Conservation (phyloP, 345 rosid species). For the Boechera stricta region DNA sequence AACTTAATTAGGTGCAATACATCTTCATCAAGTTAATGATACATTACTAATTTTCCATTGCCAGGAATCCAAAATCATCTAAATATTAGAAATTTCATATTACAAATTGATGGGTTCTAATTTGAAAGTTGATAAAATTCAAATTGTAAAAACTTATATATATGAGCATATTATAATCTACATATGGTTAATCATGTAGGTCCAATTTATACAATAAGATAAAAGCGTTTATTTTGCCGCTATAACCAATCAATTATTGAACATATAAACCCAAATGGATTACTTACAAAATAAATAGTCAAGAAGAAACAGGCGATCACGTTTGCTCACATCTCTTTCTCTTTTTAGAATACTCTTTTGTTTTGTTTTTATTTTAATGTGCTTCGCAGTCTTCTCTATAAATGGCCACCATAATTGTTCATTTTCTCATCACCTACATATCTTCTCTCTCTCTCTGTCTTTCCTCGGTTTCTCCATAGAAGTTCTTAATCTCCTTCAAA, state of each 20-base stretch:
- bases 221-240: slow-evolving; percentile 4
- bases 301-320: slow-evolving; percentile 30
- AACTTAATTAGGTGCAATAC: no score
- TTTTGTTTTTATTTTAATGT: background rate
- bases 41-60: no score
- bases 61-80: no score
- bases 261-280: background rate
- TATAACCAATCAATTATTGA: slow-evolving; percentile 10
- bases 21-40: no score
- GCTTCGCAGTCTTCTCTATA: slow-evolving; percentile 23
- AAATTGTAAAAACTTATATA: no score
- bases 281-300: slow-evolving; percentile 18
- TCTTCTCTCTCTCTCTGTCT: slow-evolving; percentile 2
- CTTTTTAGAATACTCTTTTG: background rate
- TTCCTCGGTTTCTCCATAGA: background rate
- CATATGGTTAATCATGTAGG: no score
- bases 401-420: slow-evolving; percentile 33
- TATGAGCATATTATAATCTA: no score
- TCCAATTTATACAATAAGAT: no score
- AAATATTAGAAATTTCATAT: no score
- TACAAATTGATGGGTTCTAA: no score
- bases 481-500: slow-evolving; percentile 19
- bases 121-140: no score
- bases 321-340: slow-evolving; percentile 28
- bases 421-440: slow-evolving; percentile 11